Conservation (phyloP, 1,139 yeast genomes). For the Saccharomycopsis phalli region DNA sequence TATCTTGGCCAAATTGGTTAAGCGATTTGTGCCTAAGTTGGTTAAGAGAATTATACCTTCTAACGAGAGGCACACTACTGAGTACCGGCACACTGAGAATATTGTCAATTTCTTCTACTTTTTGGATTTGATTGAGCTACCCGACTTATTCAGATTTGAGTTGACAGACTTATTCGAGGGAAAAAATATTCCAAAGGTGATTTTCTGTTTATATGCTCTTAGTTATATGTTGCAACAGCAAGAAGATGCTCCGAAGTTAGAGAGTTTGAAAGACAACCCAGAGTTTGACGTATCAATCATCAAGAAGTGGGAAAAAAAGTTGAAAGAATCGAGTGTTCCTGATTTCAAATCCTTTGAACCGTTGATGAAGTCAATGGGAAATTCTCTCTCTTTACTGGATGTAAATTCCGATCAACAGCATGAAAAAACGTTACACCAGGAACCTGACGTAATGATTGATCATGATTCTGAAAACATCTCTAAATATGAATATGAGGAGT, state of each 20-base stretch:
- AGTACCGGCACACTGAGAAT: constrained; percentile 88
- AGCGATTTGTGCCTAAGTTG: constrained; percentile 58
- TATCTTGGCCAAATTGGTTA: constrained; percentile 69
- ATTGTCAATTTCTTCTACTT: constrained; percentile 77
- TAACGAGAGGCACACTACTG: constrained; percentile 45
- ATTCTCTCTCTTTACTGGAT: neutral
- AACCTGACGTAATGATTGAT: neutral
- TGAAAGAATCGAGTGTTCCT: constrained; percentile 18
- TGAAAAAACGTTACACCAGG: neutral
- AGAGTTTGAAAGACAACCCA: constrained; percentile 52
- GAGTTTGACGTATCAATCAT: constrained; percentile 63
- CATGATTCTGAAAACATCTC: neutral
- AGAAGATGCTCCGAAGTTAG: constrained; percentile 52
- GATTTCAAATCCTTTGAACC: constrained; percentile 16
- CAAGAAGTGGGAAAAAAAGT: constrained; percentile 26
- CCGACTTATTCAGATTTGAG: constrained; percentile 82
- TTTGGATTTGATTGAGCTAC: constrained; percentile 63
- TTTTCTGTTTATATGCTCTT: constrained; percentile 87
- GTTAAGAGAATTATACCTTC: constrained; percentile 48
- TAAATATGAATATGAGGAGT: neutral
- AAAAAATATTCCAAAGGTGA: constrained; percentile 87
- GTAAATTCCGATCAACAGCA: neutral
- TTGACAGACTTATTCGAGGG: constrained; percentile 88
- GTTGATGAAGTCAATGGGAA: constrained; percentile 13
- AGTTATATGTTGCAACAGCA: constrained; percentile 57